Evolutionary conservation across 345 rosid species (phyloP).

Genomic region (Barbarea vulgaris): DNA sequence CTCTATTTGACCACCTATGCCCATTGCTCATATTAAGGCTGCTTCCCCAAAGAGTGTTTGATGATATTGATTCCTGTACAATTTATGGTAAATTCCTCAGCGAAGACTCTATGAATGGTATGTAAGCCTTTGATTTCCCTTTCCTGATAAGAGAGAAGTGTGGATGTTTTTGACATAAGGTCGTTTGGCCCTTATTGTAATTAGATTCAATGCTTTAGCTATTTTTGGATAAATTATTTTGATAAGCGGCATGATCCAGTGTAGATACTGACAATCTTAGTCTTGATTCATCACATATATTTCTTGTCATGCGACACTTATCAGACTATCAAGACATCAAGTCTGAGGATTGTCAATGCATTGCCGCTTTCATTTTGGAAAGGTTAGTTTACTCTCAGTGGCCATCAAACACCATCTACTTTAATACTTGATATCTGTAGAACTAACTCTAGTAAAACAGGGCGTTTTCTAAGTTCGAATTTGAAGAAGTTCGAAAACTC

Average conservation of each 20-base stretch:
- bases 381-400: conserved; percentile 50
- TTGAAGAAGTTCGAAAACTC: conserved; percentile 83
- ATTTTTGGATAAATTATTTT: background rate
- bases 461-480: conserved; percentile 70
- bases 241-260: background rate
- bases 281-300: background rate
- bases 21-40: conserved; percentile 80
- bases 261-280: conserved; percentile 8
- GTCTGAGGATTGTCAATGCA: conserved; percentile 48
- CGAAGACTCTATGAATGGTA: conserved; percentile 50
- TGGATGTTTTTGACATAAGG: background rate
- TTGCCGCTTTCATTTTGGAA: conserved; percentile 68
- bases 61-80: conserved; percentile 51
- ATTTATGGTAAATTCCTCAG: conserved; percentile 61
- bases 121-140: conserved; percentile 18
- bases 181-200: conserved; percentile 12
- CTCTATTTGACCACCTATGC: conserved; percentile 76
- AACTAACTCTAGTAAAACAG: conserved; percentile 45
- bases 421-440: conserved; percentile 22
- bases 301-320: conserved; percentile 23
- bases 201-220: conserved; percentile 22
- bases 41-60: conserved; percentile 83
- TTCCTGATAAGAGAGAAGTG: conserved; percentile 5
- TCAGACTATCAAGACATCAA: conserved; percentile 52
- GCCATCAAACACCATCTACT: conserved; percentile 29